Percentiles rank a stretch among this genome's conserved stretches.
phyloP scores from a whole-genome alignment of 805 yeast species.

The Kuraishia capsulata region DNA sequence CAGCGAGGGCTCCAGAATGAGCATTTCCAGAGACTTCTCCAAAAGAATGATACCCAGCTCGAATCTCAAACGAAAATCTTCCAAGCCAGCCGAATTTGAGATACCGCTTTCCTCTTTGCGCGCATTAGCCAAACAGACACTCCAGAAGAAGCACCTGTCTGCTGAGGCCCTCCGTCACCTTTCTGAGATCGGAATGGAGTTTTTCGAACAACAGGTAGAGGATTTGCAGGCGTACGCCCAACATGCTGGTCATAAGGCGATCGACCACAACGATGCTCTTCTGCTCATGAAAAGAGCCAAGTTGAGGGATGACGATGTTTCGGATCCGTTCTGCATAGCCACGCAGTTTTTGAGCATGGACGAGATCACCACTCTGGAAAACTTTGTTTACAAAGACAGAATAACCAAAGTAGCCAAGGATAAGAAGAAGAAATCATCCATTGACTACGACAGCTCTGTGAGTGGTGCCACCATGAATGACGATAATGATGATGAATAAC shows the following conservation, averaged over 20 bases:
- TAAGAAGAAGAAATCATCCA: conserved; percentile 4
- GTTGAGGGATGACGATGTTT: background rate
- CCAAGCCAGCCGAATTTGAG: conserved; percentile 5
- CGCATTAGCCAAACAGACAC: conserved; percentile 8
- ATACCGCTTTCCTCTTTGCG: conserved; percentile 6
- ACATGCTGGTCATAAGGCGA: conserved; percentile 19
- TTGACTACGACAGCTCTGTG: too few species aligned
- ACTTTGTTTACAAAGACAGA: conserved; percentile 12
- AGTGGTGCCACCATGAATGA: too few species aligned
- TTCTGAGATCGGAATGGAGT: conserved; percentile 23
- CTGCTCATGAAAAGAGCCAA: conserved; percentile 22
- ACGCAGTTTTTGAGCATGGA: conserved; percentile 13
- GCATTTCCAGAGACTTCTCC: conserved; percentile 3
- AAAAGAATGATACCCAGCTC: conserved; percentile 1
- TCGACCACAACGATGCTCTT: conserved; percentile 23
- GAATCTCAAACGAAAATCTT: background rate
- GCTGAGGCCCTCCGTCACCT: conserved; percentile 15
- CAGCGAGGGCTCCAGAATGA: background rate
- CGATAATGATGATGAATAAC: too few species aligned
- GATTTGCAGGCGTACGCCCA: conserved; percentile 25
- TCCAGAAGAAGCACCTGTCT: conserved; percentile 12
- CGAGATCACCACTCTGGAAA: conserved; percentile 16
- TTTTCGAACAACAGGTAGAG: conserved; percentile 22
- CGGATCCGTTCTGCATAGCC: conserved; percentile 7
- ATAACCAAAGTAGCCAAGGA: conserved; percentile 7